These are phyloP conservation scores for Canna indica DNA, from an alignment of 176 grass and related monocot species.

Conservation along the genomic window DNA sequence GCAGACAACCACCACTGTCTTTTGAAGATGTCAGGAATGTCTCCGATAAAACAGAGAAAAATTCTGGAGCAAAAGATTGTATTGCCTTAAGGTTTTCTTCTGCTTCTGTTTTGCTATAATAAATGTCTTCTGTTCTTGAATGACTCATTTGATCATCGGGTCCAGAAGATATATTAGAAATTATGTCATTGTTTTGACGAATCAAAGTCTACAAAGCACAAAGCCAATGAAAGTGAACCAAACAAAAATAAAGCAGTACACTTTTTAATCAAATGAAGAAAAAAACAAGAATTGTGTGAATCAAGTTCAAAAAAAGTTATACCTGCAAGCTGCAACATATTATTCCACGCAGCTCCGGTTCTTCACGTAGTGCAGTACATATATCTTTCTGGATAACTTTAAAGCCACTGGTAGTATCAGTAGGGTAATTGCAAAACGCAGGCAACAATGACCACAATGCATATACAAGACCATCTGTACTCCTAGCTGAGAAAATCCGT, in stretches of 20 bases:
- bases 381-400: constrained; percentile 46
- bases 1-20: constrained; percentile 53
- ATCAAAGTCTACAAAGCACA: constrained; percentile 50
- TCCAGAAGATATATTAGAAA: constrained; percentile 32
- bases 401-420: constrained; percentile 62
- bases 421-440: constrained; percentile 86
- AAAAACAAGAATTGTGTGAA: neutral
- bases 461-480: constrained; percentile 74
- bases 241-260: constrained; percentile 6
- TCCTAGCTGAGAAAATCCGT: constrained; percentile 72
- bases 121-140: constrained; percentile 60
- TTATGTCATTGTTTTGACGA: constrained; percentile 72
- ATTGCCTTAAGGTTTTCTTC: constrained; percentile 83
- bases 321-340: constrained; percentile 88
- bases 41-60: constrained; percentile 65
- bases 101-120: constrained; percentile 46
- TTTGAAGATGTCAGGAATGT: constrained; percentile 65
- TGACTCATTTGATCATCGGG: constrained; percentile 53
- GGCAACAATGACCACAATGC: constrained; percentile 88
- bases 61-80: constrained; percentile 48
- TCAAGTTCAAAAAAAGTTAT: neutral
- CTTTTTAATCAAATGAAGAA: neutral
- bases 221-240: constrained; percentile 16
- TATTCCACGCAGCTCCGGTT: constrained; percentile 59
- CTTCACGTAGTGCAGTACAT: constrained; percentile 56